A percentile compares a stretch with the other conserved stretches of the same genome.
These are phyloP conservation scores for Neofusicoccum sp. DNA, from an alignment of 2,329 filamentous ascomycete species.

Conservation along the genomic window DNA sequence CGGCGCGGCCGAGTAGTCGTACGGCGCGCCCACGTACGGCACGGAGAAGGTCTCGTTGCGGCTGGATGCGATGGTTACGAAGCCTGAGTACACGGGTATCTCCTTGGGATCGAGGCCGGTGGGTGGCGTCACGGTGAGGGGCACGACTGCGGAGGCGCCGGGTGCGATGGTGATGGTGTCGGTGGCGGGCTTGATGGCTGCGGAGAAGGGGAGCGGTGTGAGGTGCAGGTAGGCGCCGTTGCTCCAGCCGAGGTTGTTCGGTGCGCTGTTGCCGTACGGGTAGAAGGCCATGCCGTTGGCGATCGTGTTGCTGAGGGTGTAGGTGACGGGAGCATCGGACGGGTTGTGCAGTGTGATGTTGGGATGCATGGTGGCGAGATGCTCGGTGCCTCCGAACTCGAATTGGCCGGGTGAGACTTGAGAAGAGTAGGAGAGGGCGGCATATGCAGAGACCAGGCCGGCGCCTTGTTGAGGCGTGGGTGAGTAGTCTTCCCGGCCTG, in stretches of 20 bases:
- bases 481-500: slow-evolving; percentile 8
- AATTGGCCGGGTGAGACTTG: slow-evolving; percentile 26
- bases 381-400: slow-evolving; percentile 29
- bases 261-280: slow-evolving; percentile 7
- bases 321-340: slow-evolving; percentile 19
- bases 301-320: slow-evolving; percentile 25
- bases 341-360: slow-evolving; percentile 30
- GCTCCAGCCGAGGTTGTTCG: slow-evolving; percentile 20
- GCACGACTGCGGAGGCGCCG: slow-evolving; percentile 24
- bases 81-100: slow-evolving; percentile 31
- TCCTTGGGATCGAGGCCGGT: slow-evolving; percentile 27
- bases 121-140: slow-evolving; percentile 28
- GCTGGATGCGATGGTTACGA: slow-evolving; percentile 21
- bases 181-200: slow-evolving; percentile 21
- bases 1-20: background rate
- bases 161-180: slow-evolving; percentile 29
- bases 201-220: slow-evolving; percentile 11
- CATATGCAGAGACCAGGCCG: slow-evolving; percentile 27
- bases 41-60: slow-evolving; percentile 24
- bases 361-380: slow-evolving; percentile 29
- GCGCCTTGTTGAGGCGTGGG: slow-evolving; percentile 31
- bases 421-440: slow-evolving; percentile 26
- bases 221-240: slow-evolving; percentile 22
- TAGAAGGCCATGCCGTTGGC: slow-evolving; percentile 27
- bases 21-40: slow-evolving; percentile 28